These are phyloP conservation scores for Phytophthora melonis DNA, from an alignment of 352 stramenopile genomes.

Conservation along the genomic window DNA sequence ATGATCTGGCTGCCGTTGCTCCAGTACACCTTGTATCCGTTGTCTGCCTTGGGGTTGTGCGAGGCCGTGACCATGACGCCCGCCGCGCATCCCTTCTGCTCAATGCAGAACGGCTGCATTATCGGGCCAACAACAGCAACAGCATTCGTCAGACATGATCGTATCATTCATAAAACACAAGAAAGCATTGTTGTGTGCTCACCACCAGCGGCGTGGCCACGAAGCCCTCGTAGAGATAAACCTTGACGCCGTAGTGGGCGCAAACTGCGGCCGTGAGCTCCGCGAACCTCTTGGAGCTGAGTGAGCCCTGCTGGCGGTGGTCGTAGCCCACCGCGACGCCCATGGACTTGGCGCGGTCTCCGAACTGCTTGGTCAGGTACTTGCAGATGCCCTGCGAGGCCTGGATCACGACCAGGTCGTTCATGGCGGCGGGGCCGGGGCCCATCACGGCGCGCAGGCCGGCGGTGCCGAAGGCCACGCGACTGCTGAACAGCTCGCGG, in stretches of 20 bases:
- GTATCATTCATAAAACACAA: not conserved
- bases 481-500: constrained; percentile 76
- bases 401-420: constrained; percentile 94
- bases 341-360: constrained; percentile 71
- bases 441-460: constrained; percentile 92
- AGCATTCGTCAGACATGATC: not conserved
- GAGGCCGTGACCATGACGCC: constrained; percentile 97
- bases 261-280: constrained; percentile 87
- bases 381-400: constrained; percentile 91
- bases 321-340: constrained; percentile 93
- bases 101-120: constrained; percentile 71
- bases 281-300: constrained; percentile 92
- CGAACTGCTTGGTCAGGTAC: constrained; percentile 84
- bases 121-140: not conserved
- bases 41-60: constrained; percentile 98
- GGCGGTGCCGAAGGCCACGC: constrained; percentile 93
- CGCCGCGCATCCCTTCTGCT: constrained; percentile 80
- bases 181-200: constrained; percentile 18
- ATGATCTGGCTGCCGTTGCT: constrained; percentile 97
- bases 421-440: constrained; percentile 90
- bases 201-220: constrained; percentile 97
- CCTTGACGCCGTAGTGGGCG: constrained; percentile 83
- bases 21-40: constrained; percentile 99
- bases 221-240: constrained; percentile 92
- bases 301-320: constrained; percentile 75